Base-by-base conservation (phyloP, 1,284 basidiomycete species). In the Ganoderma meredithae region DNA sequence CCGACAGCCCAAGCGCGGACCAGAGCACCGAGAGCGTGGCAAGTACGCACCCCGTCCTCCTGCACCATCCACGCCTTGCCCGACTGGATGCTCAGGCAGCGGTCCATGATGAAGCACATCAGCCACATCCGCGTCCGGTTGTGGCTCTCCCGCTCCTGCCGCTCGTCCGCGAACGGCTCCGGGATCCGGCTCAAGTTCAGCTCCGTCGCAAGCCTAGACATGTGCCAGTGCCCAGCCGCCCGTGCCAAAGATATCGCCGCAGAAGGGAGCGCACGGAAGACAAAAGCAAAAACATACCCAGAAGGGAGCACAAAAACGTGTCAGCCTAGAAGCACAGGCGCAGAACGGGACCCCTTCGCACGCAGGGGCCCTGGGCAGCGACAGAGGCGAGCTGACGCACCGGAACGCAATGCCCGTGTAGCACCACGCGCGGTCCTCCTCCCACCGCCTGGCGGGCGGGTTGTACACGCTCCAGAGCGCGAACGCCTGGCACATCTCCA, bases 121-220 rank as follows among this genome's bases (percentile, higher is more conserved):
- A 84, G 77, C 83, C 84, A 85, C 33, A 83, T 84, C 52, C 84
- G 79, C 31, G 81, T 80, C 7, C 83, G 77, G 72, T 85, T 86
- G 58, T 84, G 76, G 44, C 82, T 78, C 73, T 86, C 84, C 27
- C 84, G 80, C 75, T 83, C 82, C 49, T 78, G 75, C 19, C 77
- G 75, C 67, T 83, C 81, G 60, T 80, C 78, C 1, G 67, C 62
- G 27, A 82, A 77, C n/a, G 74, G 78, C 2, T 75, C 74, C 9
- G 79, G 77, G 43, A 81, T 80, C 58, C 81, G 76, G 70, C 84
- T 82, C 52, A 86, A 73, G 67, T 83, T 83, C 49, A 86, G 78
- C 73, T 86, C 84, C 19, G 82, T 79, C 0, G 83, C 84, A 68
- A 85, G 78, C 27, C 79, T 79, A 31, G 1, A 41, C 22, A 36